Percentiles rank a stretch among this genome's conserved stretches.
phyloP scores from a whole-genome alignment of 164 flowering plant genomes.

The Akebia trifoliata region DNA sequence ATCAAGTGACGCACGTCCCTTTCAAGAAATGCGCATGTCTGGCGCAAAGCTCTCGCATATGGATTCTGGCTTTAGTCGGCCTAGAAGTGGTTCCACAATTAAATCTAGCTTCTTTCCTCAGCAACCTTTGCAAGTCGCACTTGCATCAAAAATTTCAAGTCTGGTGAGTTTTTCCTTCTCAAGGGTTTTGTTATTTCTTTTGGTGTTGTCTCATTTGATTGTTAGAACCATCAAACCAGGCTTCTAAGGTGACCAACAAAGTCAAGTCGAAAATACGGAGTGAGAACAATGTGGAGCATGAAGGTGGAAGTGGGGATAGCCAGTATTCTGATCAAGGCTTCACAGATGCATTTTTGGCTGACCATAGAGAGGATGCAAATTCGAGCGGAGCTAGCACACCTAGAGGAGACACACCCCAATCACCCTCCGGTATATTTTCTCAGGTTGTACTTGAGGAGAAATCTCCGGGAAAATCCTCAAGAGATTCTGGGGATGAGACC shows the following conservation, averaged over 20 bases:
- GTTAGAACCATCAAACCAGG: conserved; percentile 34
- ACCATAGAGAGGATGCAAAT: conserved; percentile 70
- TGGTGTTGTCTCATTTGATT: conserved; percentile 21
- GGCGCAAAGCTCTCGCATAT: conserved; percentile 24
- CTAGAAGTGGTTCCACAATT: conserved; percentile 29
- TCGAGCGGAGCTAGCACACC: conserved; percentile 97
- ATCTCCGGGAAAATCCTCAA: conserved; percentile 29
- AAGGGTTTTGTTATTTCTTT: conserved; percentile 6
- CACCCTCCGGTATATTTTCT: conserved; percentile 47
- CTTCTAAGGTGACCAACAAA: conserved; percentile 76
- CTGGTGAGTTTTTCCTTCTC: conserved; percentile 48
- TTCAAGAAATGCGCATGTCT: conserved; percentile 33
- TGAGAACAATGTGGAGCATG: conserved; percentile 42
- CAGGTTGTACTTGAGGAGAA: conserved; percentile 37
- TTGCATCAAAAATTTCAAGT: conserved; percentile 83
- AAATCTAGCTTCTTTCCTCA: conserved; percentile 69
- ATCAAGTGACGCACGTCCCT: conserved; percentile 59
- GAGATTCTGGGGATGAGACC: conserved; percentile 60
- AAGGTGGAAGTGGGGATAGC: conserved; percentile 61
- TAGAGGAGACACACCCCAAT: conserved; percentile 51
- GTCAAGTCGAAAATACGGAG: conserved; percentile 60
- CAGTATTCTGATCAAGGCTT: conserved; percentile 53
- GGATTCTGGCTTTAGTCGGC: conserved; percentile 34
- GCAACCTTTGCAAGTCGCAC: conserved; percentile 80
- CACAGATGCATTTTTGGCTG: conserved; percentile 49